Conservation (phyloP, 2,329 filamentous ascomycete genomes). For the Lasiodiplodia sp. region DNA sequence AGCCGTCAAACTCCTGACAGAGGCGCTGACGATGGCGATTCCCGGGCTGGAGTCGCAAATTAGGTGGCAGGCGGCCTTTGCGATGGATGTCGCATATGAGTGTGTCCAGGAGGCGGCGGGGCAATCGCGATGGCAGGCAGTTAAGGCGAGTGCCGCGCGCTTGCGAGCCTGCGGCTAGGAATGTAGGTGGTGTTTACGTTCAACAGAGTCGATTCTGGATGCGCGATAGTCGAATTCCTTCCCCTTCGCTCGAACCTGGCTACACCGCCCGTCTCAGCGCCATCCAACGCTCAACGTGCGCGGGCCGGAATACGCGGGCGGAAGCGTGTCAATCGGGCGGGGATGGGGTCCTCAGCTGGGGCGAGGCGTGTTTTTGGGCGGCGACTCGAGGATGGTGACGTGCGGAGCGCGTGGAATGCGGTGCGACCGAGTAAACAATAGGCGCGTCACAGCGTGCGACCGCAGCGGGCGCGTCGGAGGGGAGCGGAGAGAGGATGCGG, state of each 20-base stretch:
- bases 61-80: constrained; percentile 5
- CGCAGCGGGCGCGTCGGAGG: constrained; percentile 20
- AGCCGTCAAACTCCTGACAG: constrained; percentile 26
- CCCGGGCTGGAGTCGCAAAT: constrained; percentile 26
- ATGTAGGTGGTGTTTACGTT: constrained; percentile 30
- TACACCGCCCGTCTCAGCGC: constrained; percentile 30
- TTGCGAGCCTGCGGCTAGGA: constrained; percentile 27
- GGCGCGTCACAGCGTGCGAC: constrained; percentile 28
- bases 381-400: constrained; percentile 27
- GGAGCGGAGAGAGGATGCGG: constrained; percentile 1
- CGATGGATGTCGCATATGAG: constrained; percentile 27
- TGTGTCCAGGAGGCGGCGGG: constrained; percentile 26
- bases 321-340: constrained; percentile 24
- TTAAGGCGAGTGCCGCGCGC: constrained; percentile 30
- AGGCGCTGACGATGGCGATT: constrained; percentile 17
- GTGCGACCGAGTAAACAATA: constrained; percentile 31
- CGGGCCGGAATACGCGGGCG: constrained; percentile 18
- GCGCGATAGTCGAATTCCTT: constrained; percentile 30
- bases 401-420: constrained; percentile 29
- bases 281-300: constrained; percentile 28
- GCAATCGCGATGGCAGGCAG: constrained; percentile 26
- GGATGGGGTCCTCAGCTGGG: constrained; percentile 6
- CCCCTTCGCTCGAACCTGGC: constrained; percentile 26
- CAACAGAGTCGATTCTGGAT: constrained; percentile 26
- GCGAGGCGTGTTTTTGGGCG: constrained; percentile 25